These are phyloP conservation scores for Sarocladium kiliense DNA, from an alignment of 2,329 filamentous ascomycete species.

Conservation along the genomic window DNA sequence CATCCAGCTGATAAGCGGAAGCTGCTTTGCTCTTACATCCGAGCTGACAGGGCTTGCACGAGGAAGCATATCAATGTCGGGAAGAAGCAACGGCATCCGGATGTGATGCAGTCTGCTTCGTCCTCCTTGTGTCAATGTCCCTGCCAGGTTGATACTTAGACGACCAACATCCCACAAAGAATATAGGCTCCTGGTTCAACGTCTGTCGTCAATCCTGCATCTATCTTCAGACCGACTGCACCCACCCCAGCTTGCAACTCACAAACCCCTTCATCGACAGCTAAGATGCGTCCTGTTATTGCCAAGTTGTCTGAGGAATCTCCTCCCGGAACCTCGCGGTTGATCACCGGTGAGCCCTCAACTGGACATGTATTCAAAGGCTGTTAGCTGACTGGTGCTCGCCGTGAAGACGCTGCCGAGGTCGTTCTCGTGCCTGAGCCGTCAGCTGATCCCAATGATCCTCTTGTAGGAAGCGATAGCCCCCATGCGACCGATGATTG, in stretches of 20 bases:
- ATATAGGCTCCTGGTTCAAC: too few species aligned
- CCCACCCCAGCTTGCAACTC: too few species aligned
- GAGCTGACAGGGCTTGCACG: not conserved
- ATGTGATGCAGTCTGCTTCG: not conserved
- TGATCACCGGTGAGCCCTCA: not conserved
- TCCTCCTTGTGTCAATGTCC: not conserved
- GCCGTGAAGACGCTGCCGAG: not conserved
- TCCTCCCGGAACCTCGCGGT: not conserved
- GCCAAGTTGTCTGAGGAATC: not conserved
- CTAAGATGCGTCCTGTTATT: not conserved
- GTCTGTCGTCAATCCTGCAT: too few species aligned
- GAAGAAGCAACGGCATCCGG: not conserved
- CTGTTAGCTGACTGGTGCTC: not conserved
- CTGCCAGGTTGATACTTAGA: too few species aligned
- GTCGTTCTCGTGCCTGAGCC: conserved; percentile 10
- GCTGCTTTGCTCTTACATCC: not conserved
- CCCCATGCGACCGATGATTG: not conserved
- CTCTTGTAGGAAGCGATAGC: conserved; percentile 17
- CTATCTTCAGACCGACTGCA: too few species aligned
- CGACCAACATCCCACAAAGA: too few species aligned
- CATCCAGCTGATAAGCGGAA: not conserved
- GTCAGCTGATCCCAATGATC: conserved; percentile 25
- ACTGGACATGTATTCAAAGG: not conserved
- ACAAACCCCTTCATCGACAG: too few species aligned
- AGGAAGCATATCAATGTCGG: not conserved